Conservation (phyloP, 805 yeast species). For the Sungouiella thailandica region DNA sequence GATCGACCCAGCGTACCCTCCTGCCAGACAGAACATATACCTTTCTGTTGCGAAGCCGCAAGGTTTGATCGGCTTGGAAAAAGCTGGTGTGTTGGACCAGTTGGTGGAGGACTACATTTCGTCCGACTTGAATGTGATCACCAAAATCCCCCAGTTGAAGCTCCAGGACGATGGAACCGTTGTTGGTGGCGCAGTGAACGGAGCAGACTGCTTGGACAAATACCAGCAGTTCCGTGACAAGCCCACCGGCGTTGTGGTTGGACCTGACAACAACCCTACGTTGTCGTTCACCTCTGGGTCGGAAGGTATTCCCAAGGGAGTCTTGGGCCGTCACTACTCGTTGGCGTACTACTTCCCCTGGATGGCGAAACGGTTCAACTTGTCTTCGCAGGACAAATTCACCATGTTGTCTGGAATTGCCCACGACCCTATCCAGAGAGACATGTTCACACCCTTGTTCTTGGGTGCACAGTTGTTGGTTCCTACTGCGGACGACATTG, state of each 20-base stretch:
- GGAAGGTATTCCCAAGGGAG: slow-evolving; percentile 99
- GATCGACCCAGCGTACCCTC: slow-evolving; percentile 98
- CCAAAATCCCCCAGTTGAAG: slow-evolving; percentile 73
- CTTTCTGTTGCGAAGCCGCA: slow-evolving; percentile 89
- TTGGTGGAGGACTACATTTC: slow-evolving; percentile 74
- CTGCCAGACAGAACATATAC: slow-evolving; percentile 93
- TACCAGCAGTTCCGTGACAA: slow-evolving; percentile 44
- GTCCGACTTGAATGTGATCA: slow-evolving; percentile 64
- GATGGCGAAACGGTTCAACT: slow-evolving; percentile 87
- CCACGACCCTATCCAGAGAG: slow-evolving; percentile 98
- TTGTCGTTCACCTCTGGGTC: slow-evolving; percentile 95
- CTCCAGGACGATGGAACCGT: slow-evolving; percentile 71
- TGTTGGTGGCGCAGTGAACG: slow-evolving; percentile 47
- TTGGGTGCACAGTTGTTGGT: slow-evolving; percentile 90
- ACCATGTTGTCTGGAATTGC: slow-evolving; percentile 99
- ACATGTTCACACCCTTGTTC: slow-evolving; percentile 96
- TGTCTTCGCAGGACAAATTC: slow-evolving; percentile 77
- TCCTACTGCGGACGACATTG: slow-evolving; percentile 96
- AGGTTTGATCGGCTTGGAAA: slow-evolving; percentile 83
- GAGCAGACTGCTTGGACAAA: slow-evolving; percentile 45
- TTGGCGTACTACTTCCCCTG: slow-evolving; percentile 97
- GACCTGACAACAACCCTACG: slow-evolving; percentile 97
- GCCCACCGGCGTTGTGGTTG: slow-evolving; percentile 86
- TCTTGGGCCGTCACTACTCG: slow-evolving; percentile 94
- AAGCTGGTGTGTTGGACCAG: slow-evolving; percentile 80